phyloP scores from a whole-genome alignment of 2,329 filamentous ascomycete genomes.

The Stagonosporopsis vannaccii region DNA sequence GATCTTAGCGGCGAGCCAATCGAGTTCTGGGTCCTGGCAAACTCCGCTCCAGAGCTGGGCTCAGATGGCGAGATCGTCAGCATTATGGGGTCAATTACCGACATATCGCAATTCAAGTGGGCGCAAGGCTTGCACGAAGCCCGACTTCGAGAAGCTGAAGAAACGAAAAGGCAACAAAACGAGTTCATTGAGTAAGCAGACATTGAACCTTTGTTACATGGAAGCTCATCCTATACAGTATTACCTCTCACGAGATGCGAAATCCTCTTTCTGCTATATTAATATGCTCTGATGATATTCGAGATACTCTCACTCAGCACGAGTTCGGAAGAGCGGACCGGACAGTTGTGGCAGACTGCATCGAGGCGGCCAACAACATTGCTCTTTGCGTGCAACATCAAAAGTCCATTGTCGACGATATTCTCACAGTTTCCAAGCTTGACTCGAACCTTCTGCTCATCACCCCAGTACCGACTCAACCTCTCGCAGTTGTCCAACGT shows the following conservation, averaged over 20 bases:
- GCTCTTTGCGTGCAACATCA: conserved; percentile 49
- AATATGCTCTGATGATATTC: conserved; percentile 45
- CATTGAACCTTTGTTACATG: neutral
- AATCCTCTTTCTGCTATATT: conserved; percentile 44
- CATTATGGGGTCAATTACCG: conserved; percentile 42
- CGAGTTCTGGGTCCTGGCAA: conserved; percentile 55
- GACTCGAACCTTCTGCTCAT: conserved; percentile 43
- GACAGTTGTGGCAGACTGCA: conserved; percentile 29
- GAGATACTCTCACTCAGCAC: conserved; percentile 33
- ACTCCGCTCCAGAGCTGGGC: conserved; percentile 38
- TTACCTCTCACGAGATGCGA: conserved; percentile 48
- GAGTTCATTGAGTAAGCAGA: conserved; percentile 42
- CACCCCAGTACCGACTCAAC: conserved; percentile 49
- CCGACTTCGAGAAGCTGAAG: conserved; percentile 39
- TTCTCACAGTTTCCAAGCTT: conserved; percentile 44
- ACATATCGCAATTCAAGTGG: conserved; percentile 48
- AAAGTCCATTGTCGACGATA: conserved; percentile 46
- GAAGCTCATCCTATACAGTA: conserved; percentile 13
- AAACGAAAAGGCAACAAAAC: conserved; percentile 45
- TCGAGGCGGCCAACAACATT: conserved; percentile 50
- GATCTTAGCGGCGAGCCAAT: conserved; percentile 51
- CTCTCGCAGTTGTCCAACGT: conserved; percentile 43
- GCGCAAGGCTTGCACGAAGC: conserved; percentile 44
- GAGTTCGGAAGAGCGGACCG: conserved; percentile 25
- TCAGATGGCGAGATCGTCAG: conserved; percentile 35